Conservation (phyloP, 345 rosid species). For the Eucalyptus shirleyi region DNA sequence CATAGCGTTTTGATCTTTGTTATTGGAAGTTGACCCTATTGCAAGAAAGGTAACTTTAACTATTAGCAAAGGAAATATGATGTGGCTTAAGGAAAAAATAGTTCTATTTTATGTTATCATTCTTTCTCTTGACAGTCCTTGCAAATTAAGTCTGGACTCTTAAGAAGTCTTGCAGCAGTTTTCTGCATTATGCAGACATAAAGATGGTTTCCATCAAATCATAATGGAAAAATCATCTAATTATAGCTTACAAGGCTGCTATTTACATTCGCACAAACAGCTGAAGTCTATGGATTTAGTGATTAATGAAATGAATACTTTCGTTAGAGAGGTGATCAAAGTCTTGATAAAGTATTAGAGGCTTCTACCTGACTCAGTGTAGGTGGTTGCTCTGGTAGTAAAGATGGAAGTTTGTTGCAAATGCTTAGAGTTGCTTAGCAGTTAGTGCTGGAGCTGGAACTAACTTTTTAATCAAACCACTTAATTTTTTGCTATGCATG, state of each 20-base stretch:
- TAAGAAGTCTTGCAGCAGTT: neutral
- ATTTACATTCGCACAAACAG: neutral
- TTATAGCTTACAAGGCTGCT: neutral
- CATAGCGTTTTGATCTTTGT: neutral
- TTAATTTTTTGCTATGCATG: neutral
- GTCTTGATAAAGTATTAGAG: neutral
- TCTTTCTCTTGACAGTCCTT: neutral
- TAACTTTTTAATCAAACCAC: neutral
- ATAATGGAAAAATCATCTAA: neutral
- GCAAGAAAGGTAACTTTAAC: neutral
- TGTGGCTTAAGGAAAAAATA: neutral
- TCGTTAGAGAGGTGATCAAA: neutral
- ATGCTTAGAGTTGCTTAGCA: neutral
- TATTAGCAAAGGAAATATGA: neutral
- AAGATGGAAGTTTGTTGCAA: neutral
- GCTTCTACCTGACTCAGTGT: neutral
- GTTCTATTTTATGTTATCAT: neutral
- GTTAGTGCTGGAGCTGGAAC: neutral
- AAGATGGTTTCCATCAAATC: neutral
- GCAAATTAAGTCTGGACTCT: neutral
- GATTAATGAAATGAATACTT: neutral
- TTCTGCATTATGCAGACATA: neutral
- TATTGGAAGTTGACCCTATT: neutral
- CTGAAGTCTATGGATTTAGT: neutral
- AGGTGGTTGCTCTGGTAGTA: neutral